These are phyloP conservation scores for Casuarina glauca DNA, from an alignment of 306 rosid species.

Conservation along the genomic window DNA sequence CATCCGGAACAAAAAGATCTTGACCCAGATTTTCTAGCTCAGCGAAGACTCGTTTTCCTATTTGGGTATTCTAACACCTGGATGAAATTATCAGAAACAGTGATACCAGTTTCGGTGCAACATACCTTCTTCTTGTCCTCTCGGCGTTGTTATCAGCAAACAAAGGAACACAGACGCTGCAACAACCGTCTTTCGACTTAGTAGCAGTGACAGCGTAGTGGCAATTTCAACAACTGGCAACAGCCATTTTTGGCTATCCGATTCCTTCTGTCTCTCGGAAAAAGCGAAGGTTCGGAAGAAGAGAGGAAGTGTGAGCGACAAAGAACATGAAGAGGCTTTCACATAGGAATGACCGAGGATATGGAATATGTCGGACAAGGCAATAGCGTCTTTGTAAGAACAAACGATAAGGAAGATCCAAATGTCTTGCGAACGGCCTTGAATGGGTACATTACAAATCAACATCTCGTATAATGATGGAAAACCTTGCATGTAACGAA, in stretches of 20 bases:
- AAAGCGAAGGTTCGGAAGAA: background rate
- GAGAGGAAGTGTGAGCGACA: background rate
- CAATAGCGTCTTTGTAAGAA: constrained; percentile 11
- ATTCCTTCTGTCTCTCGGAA: background rate
- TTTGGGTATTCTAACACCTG: background rate
- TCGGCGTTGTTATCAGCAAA: background rate
- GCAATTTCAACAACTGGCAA: constrained; percentile 23
- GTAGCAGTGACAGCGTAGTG: background rate
- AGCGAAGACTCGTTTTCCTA: too few relatives aligned
- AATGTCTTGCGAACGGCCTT: background rate
- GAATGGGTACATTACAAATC: too few relatives aligned
- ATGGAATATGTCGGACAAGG: constrained; percentile 24
- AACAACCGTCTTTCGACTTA: background rate
- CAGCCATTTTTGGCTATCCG: background rate
- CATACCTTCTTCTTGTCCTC: background rate
- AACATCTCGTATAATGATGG: too few relatives aligned
- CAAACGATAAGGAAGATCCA: constrained; percentile 28
- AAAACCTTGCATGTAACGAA: background rate
- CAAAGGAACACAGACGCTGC: background rate
- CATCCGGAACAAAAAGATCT: too few relatives aligned
- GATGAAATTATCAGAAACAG: background rate
- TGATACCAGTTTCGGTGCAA: background rate
- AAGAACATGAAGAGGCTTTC: constrained; percentile 4
- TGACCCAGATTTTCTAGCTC: too few relatives aligned
- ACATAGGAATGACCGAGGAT: constrained; percentile 38